A percentile compares a stretch with the other conserved stretches of the same genome.
phyloP scores from a whole-genome alignment of 345 rosid species.

The Chamaenerion angustifolium region DNA sequence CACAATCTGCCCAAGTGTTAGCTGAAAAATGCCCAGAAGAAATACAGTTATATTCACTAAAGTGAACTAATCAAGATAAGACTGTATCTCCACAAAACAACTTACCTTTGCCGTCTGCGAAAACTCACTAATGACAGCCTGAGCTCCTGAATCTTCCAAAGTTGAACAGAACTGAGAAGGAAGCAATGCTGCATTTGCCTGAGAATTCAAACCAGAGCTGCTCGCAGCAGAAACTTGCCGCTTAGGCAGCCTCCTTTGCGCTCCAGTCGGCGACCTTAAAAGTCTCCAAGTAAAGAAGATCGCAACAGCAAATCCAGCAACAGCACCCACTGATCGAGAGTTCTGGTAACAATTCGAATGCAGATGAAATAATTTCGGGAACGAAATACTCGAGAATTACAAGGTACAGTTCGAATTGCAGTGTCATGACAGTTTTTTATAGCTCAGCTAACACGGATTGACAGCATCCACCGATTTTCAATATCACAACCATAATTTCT shows the following conservation, averaged over 20 bases:
- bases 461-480: too few species aligned
- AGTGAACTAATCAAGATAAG: not conserved
- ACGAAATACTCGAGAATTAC: not conserved
- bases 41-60: not conserved
- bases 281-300: conserved; percentile 74
- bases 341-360: conserved; percentile 32
- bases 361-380: not conserved
- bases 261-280: conserved; percentile 50
- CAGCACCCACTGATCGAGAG: conserved; percentile 77
- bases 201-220: conserved; percentile 30
- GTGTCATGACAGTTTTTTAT: too few species aligned
- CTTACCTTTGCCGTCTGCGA: conserved; percentile 66
- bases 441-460: too few species aligned
- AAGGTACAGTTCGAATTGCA: too few species aligned
- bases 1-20: conserved; percentile 66
- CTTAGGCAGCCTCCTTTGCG: conserved; percentile 66
- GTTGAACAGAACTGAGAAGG: conserved; percentile 36
- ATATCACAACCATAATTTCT: too few species aligned
- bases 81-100: not conserved
- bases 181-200: conserved; percentile 20
- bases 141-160: conserved; percentile 47
- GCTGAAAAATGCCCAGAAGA: conserved; percentile 24
- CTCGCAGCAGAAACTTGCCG: conserved; percentile 38
- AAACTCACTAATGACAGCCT: conserved; percentile 64
- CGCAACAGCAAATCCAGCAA: conserved; percentile 92